Conservation (phyloP, 257 asterid genomes). For the Dorcoceras hygrometricum region DNA sequence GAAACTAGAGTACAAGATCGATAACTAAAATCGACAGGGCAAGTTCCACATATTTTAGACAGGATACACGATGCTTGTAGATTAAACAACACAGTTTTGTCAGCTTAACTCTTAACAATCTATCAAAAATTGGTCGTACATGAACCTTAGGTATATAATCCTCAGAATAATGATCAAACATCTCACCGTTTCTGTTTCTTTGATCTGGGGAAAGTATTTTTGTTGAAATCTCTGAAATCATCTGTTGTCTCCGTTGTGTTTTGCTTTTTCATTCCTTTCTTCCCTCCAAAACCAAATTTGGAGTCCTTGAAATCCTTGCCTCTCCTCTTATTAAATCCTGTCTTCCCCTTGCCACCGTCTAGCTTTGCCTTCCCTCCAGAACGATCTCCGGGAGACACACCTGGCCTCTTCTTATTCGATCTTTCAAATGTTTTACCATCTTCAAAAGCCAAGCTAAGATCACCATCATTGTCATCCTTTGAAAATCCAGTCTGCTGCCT, state of each 20-base stretch:
- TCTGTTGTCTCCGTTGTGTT: conserved; percentile 76
- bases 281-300: conserved; percentile 88
- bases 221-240: conserved; percentile 48
- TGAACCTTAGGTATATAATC: neutral
- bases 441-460: conserved; percentile 54
- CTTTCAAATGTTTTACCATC: conserved; percentile 65
- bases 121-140: neutral
- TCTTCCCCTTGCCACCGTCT: conserved; percentile 44
- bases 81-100: neutral
- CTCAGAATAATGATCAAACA: neutral
- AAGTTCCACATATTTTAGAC: no score
- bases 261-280: conserved; percentile 87
- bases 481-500: conserved; percentile 76
- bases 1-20: no score
- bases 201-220: conserved; percentile 34
- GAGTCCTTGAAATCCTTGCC: conserved; percentile 45
- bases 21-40: no score
- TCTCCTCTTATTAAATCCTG: conserved; percentile 41
- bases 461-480: conserved; percentile 44
- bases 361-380: conserved; percentile 64
- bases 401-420: conserved; percentile 60
- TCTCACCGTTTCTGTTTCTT: conserved; percentile 42
- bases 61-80: neutral
- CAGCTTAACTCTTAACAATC: neutral
- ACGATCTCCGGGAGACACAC: conserved; percentile 83